phyloP scores from a whole-genome alignment of 2,329 filamentous ascomycete species.

The Lachnellula cervina region DNA sequence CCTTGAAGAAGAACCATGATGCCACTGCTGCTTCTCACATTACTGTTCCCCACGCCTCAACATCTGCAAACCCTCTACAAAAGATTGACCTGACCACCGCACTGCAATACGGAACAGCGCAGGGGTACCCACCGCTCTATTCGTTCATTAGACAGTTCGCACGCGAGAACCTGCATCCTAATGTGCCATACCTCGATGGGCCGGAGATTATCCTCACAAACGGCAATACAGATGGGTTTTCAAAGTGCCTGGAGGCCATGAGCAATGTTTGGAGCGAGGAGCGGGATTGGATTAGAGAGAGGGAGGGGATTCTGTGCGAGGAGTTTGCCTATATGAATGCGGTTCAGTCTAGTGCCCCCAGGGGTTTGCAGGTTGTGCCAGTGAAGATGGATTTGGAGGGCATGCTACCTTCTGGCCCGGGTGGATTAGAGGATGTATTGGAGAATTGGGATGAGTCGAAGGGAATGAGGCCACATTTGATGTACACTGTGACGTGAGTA shows the following conservation, averaged over 20 bases:
- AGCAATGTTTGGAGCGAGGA: conserved; percentile 70
- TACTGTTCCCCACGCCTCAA: conserved; percentile 64
- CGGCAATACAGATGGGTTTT: conserved; percentile 80
- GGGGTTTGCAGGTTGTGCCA: conserved; percentile 59
- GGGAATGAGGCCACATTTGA: conserved; percentile 72
- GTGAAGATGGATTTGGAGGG: conserved; percentile 75
- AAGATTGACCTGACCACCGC: conserved; percentile 79
- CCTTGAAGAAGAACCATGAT: conserved; percentile 24
- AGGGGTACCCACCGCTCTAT: conserved; percentile 74
- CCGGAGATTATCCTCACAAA: conserved; percentile 75
- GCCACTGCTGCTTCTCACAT: conserved; percentile 44
- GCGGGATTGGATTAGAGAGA: conserved; percentile 59
- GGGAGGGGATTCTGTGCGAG: conserved; percentile 76
- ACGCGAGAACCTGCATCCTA: conserved; percentile 71
- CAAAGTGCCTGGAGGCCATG: conserved; percentile 71
- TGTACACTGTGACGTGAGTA: conserved; percentile 86
- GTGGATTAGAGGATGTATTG: conserved; percentile 72
- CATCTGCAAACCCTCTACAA: conserved; percentile 52
- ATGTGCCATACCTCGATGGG: conserved; percentile 71
- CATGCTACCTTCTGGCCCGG: conserved; percentile 69
- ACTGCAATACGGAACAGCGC: conserved; percentile 79
- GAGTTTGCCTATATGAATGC: conserved; percentile 77
- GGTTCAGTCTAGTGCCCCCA: conserved; percentile 59
- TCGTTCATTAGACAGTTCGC: conserved; percentile 76
- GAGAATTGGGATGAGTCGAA: conserved; percentile 73